Evolutionary conservation across 2,329 filamentous ascomycete species (phyloP).

Genomic region (Chaetomiaceae sp.): DNA sequence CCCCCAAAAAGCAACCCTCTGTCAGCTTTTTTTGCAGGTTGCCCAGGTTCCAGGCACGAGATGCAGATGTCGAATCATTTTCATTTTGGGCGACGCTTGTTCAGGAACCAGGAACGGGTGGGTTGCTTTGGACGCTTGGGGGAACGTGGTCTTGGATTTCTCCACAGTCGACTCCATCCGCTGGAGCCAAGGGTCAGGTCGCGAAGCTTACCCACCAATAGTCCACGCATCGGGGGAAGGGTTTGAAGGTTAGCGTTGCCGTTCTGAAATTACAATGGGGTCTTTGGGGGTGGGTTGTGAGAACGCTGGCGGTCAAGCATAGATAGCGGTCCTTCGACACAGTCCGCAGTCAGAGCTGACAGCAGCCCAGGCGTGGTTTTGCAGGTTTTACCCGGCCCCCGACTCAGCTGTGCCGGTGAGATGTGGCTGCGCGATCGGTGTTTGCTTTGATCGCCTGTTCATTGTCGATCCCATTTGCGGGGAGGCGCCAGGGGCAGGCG

Average conservation of each 20-base stretch:
- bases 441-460: slow-evolving; percentile 13
- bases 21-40: too few relatives aligned
- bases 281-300: too few relatives aligned
- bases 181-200: slow-evolving; percentile 1
- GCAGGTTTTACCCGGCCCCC: too few relatives aligned
- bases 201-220: slow-evolving; percentile 1
- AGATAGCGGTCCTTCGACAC: background rate
- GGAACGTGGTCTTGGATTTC: background rate
- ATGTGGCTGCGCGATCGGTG: slow-evolving; percentile 3
- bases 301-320: background rate
- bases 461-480: slow-evolving; percentile 19
- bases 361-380: background rate
- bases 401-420: too few relatives aligned
- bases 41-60: background rate
- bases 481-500: slow-evolving; percentile 11
- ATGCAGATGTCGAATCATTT: slow-evolving; percentile 2
- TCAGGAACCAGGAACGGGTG: slow-evolving; percentile 1
- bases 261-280: background rate
- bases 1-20: background rate
- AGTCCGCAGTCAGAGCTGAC: too few relatives aligned
- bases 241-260: background rate
- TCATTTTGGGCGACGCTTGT: too few relatives aligned
- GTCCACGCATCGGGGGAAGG: background rate
- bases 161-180: background rate
- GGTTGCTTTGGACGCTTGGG: too few relatives aligned